Conservation (phyloP, 805 yeast genomes). For the Kuraishia cidri region DNA sequence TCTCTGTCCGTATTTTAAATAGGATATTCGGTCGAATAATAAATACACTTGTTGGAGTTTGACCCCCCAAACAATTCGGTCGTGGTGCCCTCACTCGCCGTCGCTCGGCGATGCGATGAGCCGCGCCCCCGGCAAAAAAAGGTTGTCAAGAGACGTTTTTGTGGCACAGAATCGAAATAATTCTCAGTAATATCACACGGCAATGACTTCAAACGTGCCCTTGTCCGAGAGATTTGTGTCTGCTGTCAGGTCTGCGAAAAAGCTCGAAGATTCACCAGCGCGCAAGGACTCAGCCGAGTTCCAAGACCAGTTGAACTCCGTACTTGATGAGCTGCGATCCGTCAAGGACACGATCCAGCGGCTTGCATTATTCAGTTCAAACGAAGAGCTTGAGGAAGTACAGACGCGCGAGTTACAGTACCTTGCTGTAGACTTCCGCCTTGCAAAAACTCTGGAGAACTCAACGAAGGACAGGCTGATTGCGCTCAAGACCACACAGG, state of each 20-base stretch:
- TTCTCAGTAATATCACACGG: neutral
- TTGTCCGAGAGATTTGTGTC: constrained; percentile 9
- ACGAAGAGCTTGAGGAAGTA: constrained; percentile 66
- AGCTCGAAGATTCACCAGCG: constrained; percentile 7
- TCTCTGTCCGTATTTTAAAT: too few relatives aligned
- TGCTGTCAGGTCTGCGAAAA: constrained; percentile 5
- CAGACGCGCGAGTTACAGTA: constrained; percentile 55
- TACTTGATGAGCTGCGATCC: constrained; percentile 32
- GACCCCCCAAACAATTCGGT: too few relatives aligned
- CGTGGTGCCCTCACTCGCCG: too few relatives aligned
- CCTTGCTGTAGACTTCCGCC: constrained; percentile 47
- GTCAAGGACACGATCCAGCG: constrained; percentile 32
- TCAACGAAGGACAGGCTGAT: constrained; percentile 14
- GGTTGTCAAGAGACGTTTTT: too few relatives aligned
- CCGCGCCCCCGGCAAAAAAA: too few relatives aligned
- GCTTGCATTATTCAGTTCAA: constrained; percentile 58
- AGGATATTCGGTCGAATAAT: too few relatives aligned
- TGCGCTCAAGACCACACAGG: constrained; percentile 31
- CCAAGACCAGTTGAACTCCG: constrained; percentile 25
- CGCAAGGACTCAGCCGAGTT: constrained; percentile 14
- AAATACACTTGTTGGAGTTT: too few relatives aligned
- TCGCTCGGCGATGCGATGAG: too few relatives aligned
- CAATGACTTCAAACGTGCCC: neutral
- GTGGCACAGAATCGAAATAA: too few relatives aligned
- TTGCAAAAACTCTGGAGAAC: constrained; percentile 32